A percentile compares a stretch with the other conserved stretches of the same genome.
phyloP scores from a whole-genome alignment of 805 yeast genomes.

The Maudiozyma barnettii region DNA sequence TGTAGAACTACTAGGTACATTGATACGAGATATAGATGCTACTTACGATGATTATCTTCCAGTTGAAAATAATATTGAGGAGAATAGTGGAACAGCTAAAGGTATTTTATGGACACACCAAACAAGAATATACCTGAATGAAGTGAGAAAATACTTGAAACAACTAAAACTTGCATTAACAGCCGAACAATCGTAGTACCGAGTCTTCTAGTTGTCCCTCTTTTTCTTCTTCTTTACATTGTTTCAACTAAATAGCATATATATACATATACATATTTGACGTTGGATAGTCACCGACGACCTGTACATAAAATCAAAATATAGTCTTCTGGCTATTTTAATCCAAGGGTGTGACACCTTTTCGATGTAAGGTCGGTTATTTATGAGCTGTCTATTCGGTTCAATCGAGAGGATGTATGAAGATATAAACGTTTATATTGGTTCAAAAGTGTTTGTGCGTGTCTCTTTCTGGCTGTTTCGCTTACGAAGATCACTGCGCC shows the following conservation, averaged over 20 bases:
- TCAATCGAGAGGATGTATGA: too few species aligned
- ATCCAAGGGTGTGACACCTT: too few species aligned
- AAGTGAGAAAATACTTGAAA: conserved; percentile 16
- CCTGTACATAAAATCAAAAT: too few species aligned
- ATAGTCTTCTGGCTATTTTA: too few species aligned
- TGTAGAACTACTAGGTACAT: conserved; percentile 16
- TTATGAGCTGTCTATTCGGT: too few species aligned
- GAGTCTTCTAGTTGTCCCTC: background rate
- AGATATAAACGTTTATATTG: too few species aligned
- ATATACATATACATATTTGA: background rate
- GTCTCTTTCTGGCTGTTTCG: too few species aligned
- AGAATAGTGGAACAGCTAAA: background rate
- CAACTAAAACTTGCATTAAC: conserved; percentile 15
- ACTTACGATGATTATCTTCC: conserved; percentile 18
- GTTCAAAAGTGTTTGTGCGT: too few species aligned
- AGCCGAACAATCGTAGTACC: background rate
- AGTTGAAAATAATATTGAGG: conserved; percentile 6
- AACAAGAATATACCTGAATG: conserved; percentile 12
- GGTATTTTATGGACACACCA: conserved; percentile 24
- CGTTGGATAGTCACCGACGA: too few species aligned
- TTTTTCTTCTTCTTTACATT: background rate
- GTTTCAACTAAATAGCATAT: background rate
- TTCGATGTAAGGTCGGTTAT: too few species aligned
- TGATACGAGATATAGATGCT: conserved; percentile 12
- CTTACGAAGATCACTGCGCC: too few species aligned